A percentile compares a stretch with the other conserved stretches of the same genome.
Evolutionary conservation across 805 yeast genomes (phyloP).

Genomic region (Komagataella ulmi): DNA sequence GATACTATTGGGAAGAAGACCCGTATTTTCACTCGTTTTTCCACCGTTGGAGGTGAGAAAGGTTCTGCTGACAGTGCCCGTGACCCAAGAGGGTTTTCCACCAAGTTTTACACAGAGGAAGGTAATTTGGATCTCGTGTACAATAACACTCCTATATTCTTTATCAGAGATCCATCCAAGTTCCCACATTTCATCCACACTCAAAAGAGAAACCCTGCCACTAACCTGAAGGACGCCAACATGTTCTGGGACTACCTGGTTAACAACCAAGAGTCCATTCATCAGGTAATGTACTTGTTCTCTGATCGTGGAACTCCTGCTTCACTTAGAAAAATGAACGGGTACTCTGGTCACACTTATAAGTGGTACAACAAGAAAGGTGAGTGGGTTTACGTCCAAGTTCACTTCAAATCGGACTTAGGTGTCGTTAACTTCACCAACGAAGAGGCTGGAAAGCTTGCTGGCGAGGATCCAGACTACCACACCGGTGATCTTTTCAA

Average conservation of each 20-base stretch:
- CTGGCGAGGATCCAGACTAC: conserved; percentile 74
- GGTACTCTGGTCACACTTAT: conserved; percentile 76
- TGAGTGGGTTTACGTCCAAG: conserved; percentile 69
- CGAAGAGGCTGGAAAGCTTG: conserved; percentile 55
- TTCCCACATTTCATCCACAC: conserved; percentile 85
- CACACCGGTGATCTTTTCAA: conserved; percentile 72
- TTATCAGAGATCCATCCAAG: conserved; percentile 74
- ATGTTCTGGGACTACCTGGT: conserved; percentile 80
- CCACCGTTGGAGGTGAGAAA: conserved; percentile 78
- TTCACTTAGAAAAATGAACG: conserved; percentile 65
- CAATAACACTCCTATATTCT: conserved; percentile 79
- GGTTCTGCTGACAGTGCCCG: conserved; percentile 78
- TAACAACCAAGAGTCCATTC: conserved; percentile 59
- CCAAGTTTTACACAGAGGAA: conserved; percentile 71
- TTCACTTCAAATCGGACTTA: conserved; percentile 59
- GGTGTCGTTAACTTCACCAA: conserved; percentile 31
- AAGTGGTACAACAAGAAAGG: conserved; percentile 69
- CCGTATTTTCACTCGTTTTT: conserved; percentile 58
- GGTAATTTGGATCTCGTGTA: conserved; percentile 78
- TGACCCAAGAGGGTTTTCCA: conserved; percentile 80
- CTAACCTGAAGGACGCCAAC: conserved; percentile 67
- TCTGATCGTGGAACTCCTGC: conserved; percentile 78
- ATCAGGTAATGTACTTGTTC: conserved; percentile 62
- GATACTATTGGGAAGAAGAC: conserved; percentile 71
- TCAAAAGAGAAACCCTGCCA: conserved; percentile 76